Percentiles rank a stretch among this genome's conserved stretches.
Conservation (phyloP, 2,329 filamentous ascomycete species). For the Alternaria angustiovoidea region DNA sequence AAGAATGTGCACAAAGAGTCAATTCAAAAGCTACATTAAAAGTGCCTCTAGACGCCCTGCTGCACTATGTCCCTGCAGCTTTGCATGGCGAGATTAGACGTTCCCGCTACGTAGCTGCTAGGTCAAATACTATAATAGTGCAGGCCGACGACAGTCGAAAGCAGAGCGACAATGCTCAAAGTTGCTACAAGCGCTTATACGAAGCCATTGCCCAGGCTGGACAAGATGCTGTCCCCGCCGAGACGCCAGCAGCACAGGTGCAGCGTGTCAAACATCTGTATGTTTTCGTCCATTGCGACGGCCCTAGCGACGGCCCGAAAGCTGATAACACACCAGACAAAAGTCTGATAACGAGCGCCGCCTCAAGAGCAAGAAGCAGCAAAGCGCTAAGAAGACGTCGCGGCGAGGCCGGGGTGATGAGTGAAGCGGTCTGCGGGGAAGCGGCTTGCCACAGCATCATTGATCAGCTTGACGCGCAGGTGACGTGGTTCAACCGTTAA, state of each 20-base stretch:
- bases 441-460: slow-evolving; percentile 13
- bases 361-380: slow-evolving; percentile 66
- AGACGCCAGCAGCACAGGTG: slow-evolving; percentile 65
- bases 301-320: slow-evolving; percentile 22
- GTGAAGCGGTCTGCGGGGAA: slow-evolving; percentile 32
- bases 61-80: slow-evolving; percentile 62
- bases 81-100: slow-evolving; percentile 61
- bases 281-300: slow-evolving; percentile 52
- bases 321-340: slow-evolving; percentile 54
- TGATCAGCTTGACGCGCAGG: slow-evolving; percentile 16
- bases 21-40: slow-evolving; percentile 73
- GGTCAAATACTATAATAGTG: slow-evolving; percentile 64
- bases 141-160: slow-evolving; percentile 71
- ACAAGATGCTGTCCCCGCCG: slow-evolving; percentile 63
- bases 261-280: slow-evolving; percentile 64
- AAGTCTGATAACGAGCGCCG: slow-evolving; percentile 66
- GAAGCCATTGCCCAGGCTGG: slow-evolving; percentile 63
- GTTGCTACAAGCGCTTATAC: slow-evolving; percentile 66
- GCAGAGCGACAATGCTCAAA: slow-evolving; percentile 66
- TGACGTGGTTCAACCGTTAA: slow-evolving; percentile 30
- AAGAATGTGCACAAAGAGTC: slow-evolving; percentile 62
- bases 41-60: slow-evolving; percentile 61
- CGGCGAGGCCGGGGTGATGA: slow-evolving; percentile 54
- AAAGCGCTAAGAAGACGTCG: slow-evolving; percentile 68
- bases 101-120: slow-evolving; percentile 64